Conservation (phyloP, 1,284 basidiomycete species). For the Macrocystidia cucumis region DNA sequence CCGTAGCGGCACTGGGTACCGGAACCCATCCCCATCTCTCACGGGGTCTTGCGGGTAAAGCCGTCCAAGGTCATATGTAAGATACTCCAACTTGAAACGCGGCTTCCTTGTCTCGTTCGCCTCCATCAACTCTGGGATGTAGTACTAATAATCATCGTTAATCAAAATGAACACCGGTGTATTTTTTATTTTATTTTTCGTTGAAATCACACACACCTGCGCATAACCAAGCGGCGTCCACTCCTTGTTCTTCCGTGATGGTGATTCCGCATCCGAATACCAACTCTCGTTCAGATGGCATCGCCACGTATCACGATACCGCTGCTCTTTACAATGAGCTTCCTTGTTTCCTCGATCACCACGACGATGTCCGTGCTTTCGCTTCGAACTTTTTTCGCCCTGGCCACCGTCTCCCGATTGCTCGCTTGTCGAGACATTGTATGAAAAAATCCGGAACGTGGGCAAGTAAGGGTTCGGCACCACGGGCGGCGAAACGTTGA, state of each 20-base stretch:
- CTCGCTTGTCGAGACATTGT: constrained; percentile 52
- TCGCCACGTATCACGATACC: constrained; percentile 48
- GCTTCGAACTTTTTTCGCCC: constrained; percentile 23
- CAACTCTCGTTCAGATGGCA: constrained; percentile 52
- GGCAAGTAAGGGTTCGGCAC: constrained; percentile 88
- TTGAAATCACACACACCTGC: constrained; percentile 43
- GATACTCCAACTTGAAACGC: constrained; percentile 71
- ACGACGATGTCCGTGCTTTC: constrained; percentile 40
- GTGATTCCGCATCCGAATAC: constrained; percentile 57
- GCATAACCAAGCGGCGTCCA: constrained; percentile 78
- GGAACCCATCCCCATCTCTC: constrained; percentile 23
- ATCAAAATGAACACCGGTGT: too few species aligned
- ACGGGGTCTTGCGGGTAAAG: constrained; percentile 28
- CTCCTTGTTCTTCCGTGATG: constrained; percentile 61
- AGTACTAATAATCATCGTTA: constrained; percentile 64
- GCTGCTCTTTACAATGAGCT: constrained; percentile 40
- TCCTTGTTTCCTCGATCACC: constrained; percentile 33
- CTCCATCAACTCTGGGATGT: constrained; percentile 59
- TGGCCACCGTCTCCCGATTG: constrained; percentile 16
- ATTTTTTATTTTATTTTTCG: too few species aligned
- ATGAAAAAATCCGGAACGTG: constrained; percentile 75
- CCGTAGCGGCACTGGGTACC: constrained; percentile 54
- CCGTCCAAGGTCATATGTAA: constrained; percentile 45
- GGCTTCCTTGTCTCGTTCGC: constrained; percentile 50
- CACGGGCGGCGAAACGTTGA: constrained; percentile 76